These are phyloP conservation scores for Fusarium sterilihyphosum DNA, from an alignment of 2,329 filamentous ascomycete genomes.

Conservation along the genomic window DNA sequence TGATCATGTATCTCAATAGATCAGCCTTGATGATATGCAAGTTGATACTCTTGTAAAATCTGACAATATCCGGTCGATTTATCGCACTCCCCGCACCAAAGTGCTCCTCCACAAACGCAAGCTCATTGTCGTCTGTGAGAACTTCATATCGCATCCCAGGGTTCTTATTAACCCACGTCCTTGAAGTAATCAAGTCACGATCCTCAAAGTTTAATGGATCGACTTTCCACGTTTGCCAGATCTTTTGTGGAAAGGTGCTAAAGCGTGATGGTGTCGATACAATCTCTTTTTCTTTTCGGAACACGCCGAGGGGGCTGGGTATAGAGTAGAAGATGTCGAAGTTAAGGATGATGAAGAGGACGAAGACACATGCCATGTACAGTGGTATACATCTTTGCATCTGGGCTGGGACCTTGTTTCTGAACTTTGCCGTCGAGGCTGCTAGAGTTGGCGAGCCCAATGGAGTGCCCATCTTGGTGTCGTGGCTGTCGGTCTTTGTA, in stretches of 20 bases:
- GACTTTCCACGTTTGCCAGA: constrained; percentile 83
- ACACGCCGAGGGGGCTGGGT: constrained; percentile 34
- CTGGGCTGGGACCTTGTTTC: constrained; percentile 56
- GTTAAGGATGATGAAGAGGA: constrained; percentile 60
- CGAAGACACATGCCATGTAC: constrained; percentile 55
- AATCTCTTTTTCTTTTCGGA: constrained; percentile 24
- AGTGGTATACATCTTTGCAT: constrained; percentile 59
- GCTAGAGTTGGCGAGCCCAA: constrained; percentile 51
- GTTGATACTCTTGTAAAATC: constrained; percentile 67
- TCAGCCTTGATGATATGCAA: constrained; percentile 73
- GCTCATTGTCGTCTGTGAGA: constrained; percentile 73
- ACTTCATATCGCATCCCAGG: constrained; percentile 75
- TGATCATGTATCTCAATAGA: constrained; percentile 74
- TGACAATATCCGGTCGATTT: constrained; percentile 72
- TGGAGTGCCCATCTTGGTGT: constrained; percentile 45
- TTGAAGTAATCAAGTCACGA: constrained; percentile 67
- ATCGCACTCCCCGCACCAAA: constrained; percentile 72
- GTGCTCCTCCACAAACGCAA: constrained; percentile 74
- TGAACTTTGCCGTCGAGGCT: constrained; percentile 50
- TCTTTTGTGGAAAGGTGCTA: constrained; percentile 69
- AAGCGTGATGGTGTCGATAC: constrained; percentile 28
- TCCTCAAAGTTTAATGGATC: constrained; percentile 73
- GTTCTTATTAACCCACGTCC: constrained; percentile 74
- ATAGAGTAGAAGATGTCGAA: constrained; percentile 51
- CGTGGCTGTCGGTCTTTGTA: constrained; percentile 13